Percentiles rank a stretch among this genome's conserved stretches.
phyloP scores from a whole-genome alignment of 768 basidiomycete genomes.

The Tubosaeta sp. region DNA sequence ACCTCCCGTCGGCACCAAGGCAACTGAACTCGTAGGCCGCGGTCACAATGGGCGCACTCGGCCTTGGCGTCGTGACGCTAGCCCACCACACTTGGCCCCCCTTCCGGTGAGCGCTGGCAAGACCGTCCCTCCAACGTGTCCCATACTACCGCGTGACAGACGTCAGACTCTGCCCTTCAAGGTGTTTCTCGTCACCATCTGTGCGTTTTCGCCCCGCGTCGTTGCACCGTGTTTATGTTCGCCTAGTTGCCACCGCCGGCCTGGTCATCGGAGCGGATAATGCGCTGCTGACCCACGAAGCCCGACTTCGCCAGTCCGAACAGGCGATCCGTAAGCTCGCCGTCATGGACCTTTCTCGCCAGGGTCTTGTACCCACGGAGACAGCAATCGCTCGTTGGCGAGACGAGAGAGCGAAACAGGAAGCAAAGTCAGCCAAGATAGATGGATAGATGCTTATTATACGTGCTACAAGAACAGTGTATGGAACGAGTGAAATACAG shows the following conservation, averaged over 20 bases:
- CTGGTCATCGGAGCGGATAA: conserved; percentile 73
- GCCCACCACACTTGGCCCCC: conserved; percentile 68
- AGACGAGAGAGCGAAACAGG: conserved; percentile 35
- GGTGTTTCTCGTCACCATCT: conserved; percentile 67
- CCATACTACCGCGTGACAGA: conserved; percentile 33
- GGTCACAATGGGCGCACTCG: conserved; percentile 46
- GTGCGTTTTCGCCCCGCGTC: conserved; percentile 37
- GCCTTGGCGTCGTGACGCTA: conserved; percentile 57
- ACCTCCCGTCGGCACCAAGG: neutral
- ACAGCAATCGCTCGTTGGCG: conserved; percentile 82
- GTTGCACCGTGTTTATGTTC: neutral
- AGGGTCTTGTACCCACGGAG: conserved; percentile 77
- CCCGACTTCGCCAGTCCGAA: conserved; percentile 59
- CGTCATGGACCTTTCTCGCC: conserved; percentile 65
- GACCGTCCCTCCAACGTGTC: neutral
- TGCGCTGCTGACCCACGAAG: conserved; percentile 70
- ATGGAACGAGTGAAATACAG: conserved; percentile 12
- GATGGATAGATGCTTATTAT: conserved; percentile 8
- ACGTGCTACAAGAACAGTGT: conserved; percentile 8
- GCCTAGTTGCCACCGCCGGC: conserved; percentile 57
- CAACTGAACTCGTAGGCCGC: conserved; percentile 42
- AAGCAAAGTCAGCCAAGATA: conserved; percentile 5
- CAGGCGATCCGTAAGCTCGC: conserved; percentile 69
- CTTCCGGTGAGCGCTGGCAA: conserved; percentile 49
- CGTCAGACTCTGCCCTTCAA: conserved; percentile 81